These are phyloP conservation scores for Colletotrichum incanum DNA, from an alignment of 2,329 filamentous ascomycete genomes.

Conservation along the genomic window DNA sequence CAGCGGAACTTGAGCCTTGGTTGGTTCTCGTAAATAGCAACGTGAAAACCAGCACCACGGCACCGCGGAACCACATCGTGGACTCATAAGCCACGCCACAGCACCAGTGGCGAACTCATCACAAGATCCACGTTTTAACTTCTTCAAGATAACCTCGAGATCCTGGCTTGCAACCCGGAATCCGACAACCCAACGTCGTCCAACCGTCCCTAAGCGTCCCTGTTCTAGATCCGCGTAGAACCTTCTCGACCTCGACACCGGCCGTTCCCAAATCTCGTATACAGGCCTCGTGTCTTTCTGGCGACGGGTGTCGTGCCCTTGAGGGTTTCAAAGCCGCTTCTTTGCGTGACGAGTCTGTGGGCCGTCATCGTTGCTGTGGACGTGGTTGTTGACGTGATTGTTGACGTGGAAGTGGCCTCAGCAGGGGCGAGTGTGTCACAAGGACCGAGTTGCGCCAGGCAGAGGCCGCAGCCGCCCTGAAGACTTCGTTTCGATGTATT, in stretches of 20 bases:
- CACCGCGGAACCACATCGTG: too few species aligned
- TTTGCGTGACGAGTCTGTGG: not conserved
- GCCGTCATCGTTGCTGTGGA: not conserved
- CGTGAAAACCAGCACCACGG: not conserved
- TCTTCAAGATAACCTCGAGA: not conserved
- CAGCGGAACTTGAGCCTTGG: not conserved
- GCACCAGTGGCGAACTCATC: not conserved
- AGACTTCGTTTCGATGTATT: too few species aligned
- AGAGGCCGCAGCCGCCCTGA: constrained; percentile 2
- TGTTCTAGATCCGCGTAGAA: not conserved
- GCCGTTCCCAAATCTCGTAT: not conserved
- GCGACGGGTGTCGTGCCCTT: not conserved
- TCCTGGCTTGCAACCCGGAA: not conserved
- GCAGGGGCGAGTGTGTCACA: not conserved
- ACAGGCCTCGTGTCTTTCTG: not conserved
- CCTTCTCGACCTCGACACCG: not conserved
- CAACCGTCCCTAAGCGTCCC: not conserved
- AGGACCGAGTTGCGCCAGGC: not conserved
- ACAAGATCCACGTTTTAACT: not conserved
- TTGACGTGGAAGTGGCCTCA: not conserved
- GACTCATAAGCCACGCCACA: constrained; percentile 5
- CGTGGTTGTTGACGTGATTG: not conserved
- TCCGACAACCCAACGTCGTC: not conserved
- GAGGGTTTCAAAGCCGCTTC: constrained; percentile 7
- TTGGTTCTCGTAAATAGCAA: too few species aligned